These are phyloP conservation scores for Kodamaea leandrae DNA, from an alignment of 805 yeast species.

Conservation along the genomic window DNA sequence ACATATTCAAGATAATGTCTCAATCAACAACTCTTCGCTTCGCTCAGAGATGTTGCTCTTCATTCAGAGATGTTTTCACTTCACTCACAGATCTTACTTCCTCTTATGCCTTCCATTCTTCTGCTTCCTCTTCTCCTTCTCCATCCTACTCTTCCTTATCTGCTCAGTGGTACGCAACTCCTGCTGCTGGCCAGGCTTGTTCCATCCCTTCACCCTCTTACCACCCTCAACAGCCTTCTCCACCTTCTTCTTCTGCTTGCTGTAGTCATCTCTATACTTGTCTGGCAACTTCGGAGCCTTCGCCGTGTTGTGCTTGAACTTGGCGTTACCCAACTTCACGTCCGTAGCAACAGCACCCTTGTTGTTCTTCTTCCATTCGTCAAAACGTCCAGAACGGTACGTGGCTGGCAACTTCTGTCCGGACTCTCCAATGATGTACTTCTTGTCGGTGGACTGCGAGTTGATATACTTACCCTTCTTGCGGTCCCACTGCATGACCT, in stretches of 20 bases:
- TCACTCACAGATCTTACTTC: conserved; percentile 1
- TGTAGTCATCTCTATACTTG: conserved; percentile 81
- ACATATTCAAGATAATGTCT: neutral
- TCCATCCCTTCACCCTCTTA: conserved; percentile 62
- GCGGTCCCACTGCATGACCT: conserved; percentile 87
- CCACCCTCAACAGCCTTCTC: conserved; percentile 79
- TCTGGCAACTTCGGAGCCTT: conserved; percentile 92
- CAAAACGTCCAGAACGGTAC: conserved; percentile 85
- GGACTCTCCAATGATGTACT: conserved; percentile 89
- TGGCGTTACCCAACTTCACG: conserved; percentile 26
- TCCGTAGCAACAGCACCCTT: conserved; percentile 51
- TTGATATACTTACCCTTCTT: conserved; percentile 88
- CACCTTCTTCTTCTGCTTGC: conserved; percentile 77
- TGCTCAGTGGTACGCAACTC: conserved; percentile 71
- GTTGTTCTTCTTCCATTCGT: conserved; percentile 82
- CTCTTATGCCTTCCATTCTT: conserved; percentile 63
- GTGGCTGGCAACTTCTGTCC: conserved; percentile 93
- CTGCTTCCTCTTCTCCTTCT: conserved; percentile 67
- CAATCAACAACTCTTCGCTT: neutral
- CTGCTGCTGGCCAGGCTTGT: conserved; percentile 43
- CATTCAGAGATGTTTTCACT: neutral
- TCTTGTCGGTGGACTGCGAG: conserved; percentile 73
- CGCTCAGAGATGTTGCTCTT: neutral
- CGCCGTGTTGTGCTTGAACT: conserved; percentile 69
- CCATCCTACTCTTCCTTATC: conserved; percentile 72